Evolutionary conservation across 768 basidiomycete species (phyloP).

Genomic region (Chlorophyllum brunneum): DNA sequence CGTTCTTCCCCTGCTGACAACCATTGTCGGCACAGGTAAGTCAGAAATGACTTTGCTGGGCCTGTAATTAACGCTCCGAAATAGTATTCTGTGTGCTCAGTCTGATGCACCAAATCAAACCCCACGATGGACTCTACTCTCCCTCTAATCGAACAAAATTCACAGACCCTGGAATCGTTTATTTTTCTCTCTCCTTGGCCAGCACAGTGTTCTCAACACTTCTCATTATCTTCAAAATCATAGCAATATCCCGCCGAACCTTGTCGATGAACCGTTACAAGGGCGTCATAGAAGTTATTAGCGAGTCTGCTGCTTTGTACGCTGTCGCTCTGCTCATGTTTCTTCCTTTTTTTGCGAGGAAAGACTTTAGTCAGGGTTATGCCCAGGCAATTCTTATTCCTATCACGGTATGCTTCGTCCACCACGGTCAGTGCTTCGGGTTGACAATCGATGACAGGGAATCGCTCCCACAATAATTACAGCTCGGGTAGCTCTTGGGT

Average conservation of each 20-base stretch:
- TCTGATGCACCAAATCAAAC: constrained; percentile 1
- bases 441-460: neutral
- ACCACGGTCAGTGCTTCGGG: neutral
- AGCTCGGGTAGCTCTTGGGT: constrained; percentile 5
- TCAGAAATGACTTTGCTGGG: too few relatives aligned
- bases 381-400: constrained; percentile 7
- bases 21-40: constrained; percentile 1
- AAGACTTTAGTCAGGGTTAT: constrained; percentile 9
- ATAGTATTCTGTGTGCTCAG: constrained; percentile 8
- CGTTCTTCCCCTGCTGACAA: neutral
- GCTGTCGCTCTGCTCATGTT: constrained; percentile 5
- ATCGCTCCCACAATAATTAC: constrained; percentile 5
- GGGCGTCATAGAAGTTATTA: constrained; percentile 3
- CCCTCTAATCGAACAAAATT: constrained; percentile 4
- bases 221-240: constrained; percentile 2
- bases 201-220: constrained; percentile 4
- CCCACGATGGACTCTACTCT: neutral
- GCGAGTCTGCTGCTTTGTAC: constrained; percentile 8
- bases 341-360: constrained; percentile 2
- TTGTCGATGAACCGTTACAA: neutral
- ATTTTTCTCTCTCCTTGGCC: constrained; percentile 1
- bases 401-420: neutral
- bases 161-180: neutral
- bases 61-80: too few relatives aligned
- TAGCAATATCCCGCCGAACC: neutral